Evolutionary conservation across 495 filamentous ascomycete genomes (phyloP).

Genomic region (Penicillium antarcticum): DNA sequence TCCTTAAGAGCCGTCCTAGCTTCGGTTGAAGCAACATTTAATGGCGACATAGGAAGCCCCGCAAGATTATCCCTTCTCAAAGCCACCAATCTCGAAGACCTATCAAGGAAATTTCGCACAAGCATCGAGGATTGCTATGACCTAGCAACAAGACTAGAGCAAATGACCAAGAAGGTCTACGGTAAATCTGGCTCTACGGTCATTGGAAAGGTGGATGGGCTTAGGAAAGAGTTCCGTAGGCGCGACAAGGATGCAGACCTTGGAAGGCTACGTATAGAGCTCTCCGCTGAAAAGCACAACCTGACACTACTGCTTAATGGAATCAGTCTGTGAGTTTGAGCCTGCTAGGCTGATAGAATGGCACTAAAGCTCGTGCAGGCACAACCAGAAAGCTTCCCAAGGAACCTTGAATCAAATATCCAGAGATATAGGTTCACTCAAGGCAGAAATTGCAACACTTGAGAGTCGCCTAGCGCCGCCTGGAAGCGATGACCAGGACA

Average conservation of each 20-base stretch:
- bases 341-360: not conserved
- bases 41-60: too few relatives aligned
- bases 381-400: constrained; percentile 1
- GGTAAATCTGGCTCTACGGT: constrained; percentile 10
- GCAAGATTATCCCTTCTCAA: not conserved
- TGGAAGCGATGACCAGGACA: not conserved
- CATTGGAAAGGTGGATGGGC: constrained; percentile 9
- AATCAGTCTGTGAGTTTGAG: constrained; percentile 10
- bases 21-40: too few relatives aligned
- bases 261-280: constrained; percentile 8
- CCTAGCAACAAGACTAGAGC: constrained; percentile 7
- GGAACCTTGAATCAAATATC: constrained; percentile 1
- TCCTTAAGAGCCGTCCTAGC: too few relatives aligned
- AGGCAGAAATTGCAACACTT: not conserved
- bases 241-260: constrained; percentile 14
- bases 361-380: not conserved
- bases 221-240: constrained; percentile 16
- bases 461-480: constrained; percentile 1
- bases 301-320: constrained; percentile 18
- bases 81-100: constrained; percentile 2
- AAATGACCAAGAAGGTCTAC: constrained; percentile 14
- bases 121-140: constrained; percentile 4
- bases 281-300: constrained; percentile 16
- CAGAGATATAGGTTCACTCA: not conserved
- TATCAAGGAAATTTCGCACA: constrained; percentile 4